Percentiles rank a stretch among this genome's conserved stretches.
phyloP scores from a whole-genome alignment of 2,329 filamentous ascomycete species.

The Emydomyces testavorans region DNA sequence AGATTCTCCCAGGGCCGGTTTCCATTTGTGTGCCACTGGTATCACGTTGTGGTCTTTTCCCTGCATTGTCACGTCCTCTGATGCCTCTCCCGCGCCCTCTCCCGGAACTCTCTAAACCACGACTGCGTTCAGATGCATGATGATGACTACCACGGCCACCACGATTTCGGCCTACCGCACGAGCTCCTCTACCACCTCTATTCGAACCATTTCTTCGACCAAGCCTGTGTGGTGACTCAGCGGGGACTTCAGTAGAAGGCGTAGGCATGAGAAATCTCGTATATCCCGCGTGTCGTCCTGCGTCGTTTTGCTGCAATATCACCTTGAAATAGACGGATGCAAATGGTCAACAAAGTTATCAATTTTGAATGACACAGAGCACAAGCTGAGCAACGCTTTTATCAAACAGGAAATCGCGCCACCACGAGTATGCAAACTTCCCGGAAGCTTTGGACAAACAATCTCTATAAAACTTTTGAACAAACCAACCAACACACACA shows the following conservation, averaged over 20 bases:
- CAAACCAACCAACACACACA: not conserved
- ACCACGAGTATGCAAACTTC: too few species aligned
- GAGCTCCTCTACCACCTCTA: slow-evolving; percentile 3
- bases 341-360: not conserved
- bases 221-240: not conserved
- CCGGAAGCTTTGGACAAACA: slow-evolving; percentile 11
- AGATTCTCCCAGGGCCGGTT: slow-evolving; percentile 1
- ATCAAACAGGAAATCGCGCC: too few species aligned
- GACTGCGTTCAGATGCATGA: not conserved
- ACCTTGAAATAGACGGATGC: not conserved
- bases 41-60: slow-evolving; percentile 3
- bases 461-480: not conserved
- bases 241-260: not conserved
- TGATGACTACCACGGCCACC: slow-evolving; percentile 1
- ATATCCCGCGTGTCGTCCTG: not conserved
- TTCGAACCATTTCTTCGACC: not conserved
- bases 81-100: slow-evolving; percentile 4
- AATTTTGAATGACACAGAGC: not conserved
- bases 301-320: not conserved
- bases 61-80: slow-evolving; percentile 2
- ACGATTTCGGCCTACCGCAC: not conserved
- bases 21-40: not conserved
- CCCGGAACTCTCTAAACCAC: not conserved
- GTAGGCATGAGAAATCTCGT: slow-evolving; percentile 4
- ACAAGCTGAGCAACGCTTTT: too few species aligned